Conservation (phyloP, 1,284 basidiomycete genomes). For the Calocybe gambosa region DNA sequence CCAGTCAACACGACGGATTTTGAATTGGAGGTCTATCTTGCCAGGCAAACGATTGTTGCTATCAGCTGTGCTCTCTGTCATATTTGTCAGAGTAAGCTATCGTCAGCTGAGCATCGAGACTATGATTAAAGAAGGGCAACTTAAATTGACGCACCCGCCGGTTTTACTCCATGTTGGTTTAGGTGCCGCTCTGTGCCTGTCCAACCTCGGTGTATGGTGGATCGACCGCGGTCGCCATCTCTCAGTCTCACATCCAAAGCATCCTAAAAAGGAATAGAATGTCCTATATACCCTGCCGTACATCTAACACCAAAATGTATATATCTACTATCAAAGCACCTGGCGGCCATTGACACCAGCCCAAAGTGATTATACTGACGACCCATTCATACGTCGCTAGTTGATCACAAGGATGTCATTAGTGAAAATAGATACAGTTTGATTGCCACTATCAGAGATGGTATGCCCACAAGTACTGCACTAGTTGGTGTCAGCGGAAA, state of each 20-base stretch:
- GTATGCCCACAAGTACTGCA: no score
- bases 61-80: conserved; percentile 25
- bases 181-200: conserved; percentile 33
- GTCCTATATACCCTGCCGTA: not conserved
- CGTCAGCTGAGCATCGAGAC: conserved; percentile 18
- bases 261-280: conserved; percentile 11
- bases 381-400: no score
- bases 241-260: conserved; percentile 4
- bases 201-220: conserved; percentile 45
- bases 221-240: conserved; percentile 26
- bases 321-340: not conserved
- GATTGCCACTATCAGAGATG: no score
- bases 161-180: conserved; percentile 36
- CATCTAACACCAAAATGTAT: not conserved
- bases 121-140: conserved; percentile 21
- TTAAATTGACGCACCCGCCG: conserved; percentile 24
- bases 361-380: no score
- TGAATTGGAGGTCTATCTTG: conserved; percentile 22
- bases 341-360: no score
- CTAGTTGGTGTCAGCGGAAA: no score
- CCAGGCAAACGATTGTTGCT: conserved; percentile 29
- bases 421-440: no score
- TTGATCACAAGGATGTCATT: no score
- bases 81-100: conserved; percentile 21
- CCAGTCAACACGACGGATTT: conserved; percentile 17